A percentile compares a stretch with the other conserved stretches of the same genome.
Conservation (phyloP, 306 rosid species). For the Boehmeria nivea region DNA sequence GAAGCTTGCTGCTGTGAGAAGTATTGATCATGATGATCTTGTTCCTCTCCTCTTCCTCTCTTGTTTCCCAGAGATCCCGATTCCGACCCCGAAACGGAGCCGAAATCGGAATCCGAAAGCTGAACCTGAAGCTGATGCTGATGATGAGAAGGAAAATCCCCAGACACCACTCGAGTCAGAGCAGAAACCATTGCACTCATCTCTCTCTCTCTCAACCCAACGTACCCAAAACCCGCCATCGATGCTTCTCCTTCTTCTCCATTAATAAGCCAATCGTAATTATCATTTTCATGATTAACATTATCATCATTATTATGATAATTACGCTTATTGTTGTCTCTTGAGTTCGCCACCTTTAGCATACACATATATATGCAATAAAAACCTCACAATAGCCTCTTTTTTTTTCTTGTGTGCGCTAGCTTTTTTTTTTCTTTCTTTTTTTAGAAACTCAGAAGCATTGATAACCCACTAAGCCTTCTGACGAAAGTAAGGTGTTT, state of each 20-base stretch:
- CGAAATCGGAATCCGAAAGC: constrained; percentile 5
- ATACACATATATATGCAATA: constrained; percentile 8
- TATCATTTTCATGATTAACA: neutral
- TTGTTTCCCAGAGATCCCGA: constrained; percentile 14
- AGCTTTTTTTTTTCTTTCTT: neutral
- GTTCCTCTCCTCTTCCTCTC: constrained; percentile 18
- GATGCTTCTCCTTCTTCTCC: neutral
- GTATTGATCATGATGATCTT: neutral
- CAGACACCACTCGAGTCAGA: constrained; percentile 34
- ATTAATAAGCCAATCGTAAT: neutral
- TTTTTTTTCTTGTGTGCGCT: neutral
- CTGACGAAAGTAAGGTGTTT: neutral
- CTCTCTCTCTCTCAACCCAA: constrained; percentile 35
- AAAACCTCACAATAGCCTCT: too few species aligned
- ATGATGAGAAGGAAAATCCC: constrained; percentile 2
- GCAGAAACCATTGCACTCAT: constrained; percentile 42
- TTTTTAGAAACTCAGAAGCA: neutral
- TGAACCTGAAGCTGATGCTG: neutral
- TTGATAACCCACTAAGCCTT: neutral
- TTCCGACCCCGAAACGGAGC: neutral
- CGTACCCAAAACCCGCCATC: constrained; percentile 7
- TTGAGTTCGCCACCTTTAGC: constrained; percentile 14
- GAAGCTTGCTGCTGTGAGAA: neutral
- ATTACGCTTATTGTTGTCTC: neutral
- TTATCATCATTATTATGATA: neutral